Base-by-base conservation (phyloP, 208 protist species). In the Trichomonas vaginalis region DNA sequence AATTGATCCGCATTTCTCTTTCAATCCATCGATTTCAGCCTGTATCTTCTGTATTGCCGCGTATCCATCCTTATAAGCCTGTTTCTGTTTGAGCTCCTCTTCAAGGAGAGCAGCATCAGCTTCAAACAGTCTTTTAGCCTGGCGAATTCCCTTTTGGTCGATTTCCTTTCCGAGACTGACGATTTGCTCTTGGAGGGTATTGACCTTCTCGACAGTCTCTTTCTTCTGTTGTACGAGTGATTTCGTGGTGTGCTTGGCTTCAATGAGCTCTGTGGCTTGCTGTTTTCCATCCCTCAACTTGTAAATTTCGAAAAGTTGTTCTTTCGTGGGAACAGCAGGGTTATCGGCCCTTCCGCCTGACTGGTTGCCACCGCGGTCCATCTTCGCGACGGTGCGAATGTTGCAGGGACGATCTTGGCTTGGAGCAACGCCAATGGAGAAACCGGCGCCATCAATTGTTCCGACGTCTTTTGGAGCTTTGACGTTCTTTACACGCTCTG, bases 391-490 rank as follows among this genome's bases (percentile, higher is more conserved):
- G 0, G 45, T 51, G 48, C 45, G 23, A 39, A 92, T 48, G 39
- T 92, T 51, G 32, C 45, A 56, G 2, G 86, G 86, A 39, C 86
- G 23, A 47, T 92, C 86, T 92, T 92, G 86, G 8, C 23, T 39
- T 51, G 86, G 40, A 56, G 86, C 86, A 92, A 92, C 86, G 39
- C 86, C 86, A 51, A 92, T 51, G 45, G 40, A 48, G 45, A 92
- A 92, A 17, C 86, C 86, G 10, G 86, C 42, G 9, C 45, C 86
- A 47, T 92, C 86, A 47, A 92, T 92, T 51, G 45, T 51, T 48
- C 86, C 86, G 15, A 92, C 86, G 39, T 92, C 86, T 51, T 92
- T 92, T 92, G 40, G 86, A 35, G 86, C 86, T 51, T 92, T 92
- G 42, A 45, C 40, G 15, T 51, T 92, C 15, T 92, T 92, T 4